Conservation (phyloP, 1,284 basidiomycete species). For the Erythrobasidium hasegawianum region DNA sequence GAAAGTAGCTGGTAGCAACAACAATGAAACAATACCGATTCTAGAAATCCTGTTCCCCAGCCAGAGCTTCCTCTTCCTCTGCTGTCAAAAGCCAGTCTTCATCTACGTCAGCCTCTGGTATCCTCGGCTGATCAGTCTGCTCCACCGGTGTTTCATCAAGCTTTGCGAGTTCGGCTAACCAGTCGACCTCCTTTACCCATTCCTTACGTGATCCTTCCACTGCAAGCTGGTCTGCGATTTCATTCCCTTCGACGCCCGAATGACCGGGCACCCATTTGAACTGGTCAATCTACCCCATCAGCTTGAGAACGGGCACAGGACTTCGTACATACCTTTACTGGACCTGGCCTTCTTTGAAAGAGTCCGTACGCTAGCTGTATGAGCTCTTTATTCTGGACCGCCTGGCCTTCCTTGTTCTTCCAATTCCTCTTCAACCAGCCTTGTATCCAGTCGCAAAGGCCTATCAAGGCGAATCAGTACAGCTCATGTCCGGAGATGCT, state of each 20-base stretch:
- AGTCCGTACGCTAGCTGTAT: slow-evolving; percentile 57
- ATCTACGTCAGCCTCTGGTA: slow-evolving; percentile 1
- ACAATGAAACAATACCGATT: too few species aligned
- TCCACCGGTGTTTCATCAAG: background rate
- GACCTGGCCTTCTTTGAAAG: slow-evolving; percentile 12
- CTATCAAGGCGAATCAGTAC: background rate
- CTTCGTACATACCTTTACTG: slow-evolving; percentile 15
- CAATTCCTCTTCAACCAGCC: slow-evolving; percentile 49
- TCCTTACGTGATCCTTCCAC: slow-evolving; percentile 53
- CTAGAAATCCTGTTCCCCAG: slow-evolving; percentile 6
- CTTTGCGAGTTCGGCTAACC: slow-evolving; percentile 13
- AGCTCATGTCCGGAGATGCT: too few species aligned
- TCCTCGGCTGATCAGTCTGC: background rate
- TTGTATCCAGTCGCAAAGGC: slow-evolving; percentile 1
- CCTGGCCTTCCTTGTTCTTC: slow-evolving; percentile 53
- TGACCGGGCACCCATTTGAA: slow-evolving; percentile 70
- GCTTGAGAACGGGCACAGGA: background rate
- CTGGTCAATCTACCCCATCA: background rate
- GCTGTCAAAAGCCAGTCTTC: slow-evolving; percentile 16
- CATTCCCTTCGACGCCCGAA: slow-evolving; percentile 66
- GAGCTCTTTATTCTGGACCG: slow-evolving; percentile 63
- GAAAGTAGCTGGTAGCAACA: too few species aligned
- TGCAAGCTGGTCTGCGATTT: slow-evolving; percentile 68
- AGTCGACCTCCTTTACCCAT: slow-evolving; percentile 1
- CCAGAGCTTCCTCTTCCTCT: slow-evolving; percentile 21